Base-by-base conservation (phyloP, 2,329 filamentous ascomycete genomes). In the Cyclaneusma minus region DNA sequence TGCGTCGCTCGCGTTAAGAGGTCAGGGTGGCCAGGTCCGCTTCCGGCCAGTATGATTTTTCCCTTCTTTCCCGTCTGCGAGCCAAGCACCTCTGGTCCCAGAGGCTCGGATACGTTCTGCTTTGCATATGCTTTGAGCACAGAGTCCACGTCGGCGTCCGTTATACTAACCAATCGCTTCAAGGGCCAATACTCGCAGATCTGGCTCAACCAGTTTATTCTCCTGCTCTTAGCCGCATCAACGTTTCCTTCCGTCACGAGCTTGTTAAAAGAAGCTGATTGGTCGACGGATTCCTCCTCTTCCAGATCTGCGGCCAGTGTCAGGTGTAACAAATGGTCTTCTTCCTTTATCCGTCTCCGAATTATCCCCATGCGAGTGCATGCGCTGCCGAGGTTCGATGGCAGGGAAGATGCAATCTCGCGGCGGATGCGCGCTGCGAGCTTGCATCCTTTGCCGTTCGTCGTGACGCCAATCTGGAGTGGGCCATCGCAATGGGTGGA, bases 171-270 rank as follows among this genome's bases (percentile, higher is more conserved):
- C 2, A 98, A 65, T 11, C 80, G 70, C 35, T 73, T 74, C 14
- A 98, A 62, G 2, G 89, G 85, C 89, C 89, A 98, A 54, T 98
- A 98, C 57, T 98, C 89, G 62, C 89, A 98, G 27, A 98, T 83
- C 48, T 98, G 89, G 12, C 79, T 71, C 2, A 98, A 61, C 89
- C 89, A 98, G 31, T 89, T 69, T 61, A 92, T 85, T 27, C 89
- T 68, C 32, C 87, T 64, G 13, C 68, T 84, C 46, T 83, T 83
- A 10, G 72, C 68, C 3, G 75, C 75, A 32, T 79, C 75, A 1
- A 67, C 55, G 42, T 89, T 82, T 22, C 74, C 70, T 24, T 81
- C 74, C 0, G 64, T 68, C 5, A 95, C 65, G 4, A 98, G 60
- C 33, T 67, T 72, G 50, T 98, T 98, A 51, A 98, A 94, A 0